Evolutionary conservation across 306 rosid species (phyloP).

Genomic region (Coriaria nepalensis): DNA sequence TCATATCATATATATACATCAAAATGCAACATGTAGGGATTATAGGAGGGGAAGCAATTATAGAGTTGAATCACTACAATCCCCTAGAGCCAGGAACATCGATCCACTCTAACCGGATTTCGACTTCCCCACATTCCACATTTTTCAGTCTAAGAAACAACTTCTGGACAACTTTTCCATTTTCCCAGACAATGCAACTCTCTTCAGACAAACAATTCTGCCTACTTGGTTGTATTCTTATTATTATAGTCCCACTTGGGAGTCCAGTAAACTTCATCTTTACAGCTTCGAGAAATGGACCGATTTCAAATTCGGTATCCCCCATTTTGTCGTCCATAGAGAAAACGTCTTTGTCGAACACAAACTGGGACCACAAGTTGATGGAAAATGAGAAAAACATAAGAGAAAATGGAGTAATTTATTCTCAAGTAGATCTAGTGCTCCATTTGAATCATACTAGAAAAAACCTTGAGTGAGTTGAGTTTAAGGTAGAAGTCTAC

Average conservation of each 20-base stretch:
- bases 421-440: neutral
- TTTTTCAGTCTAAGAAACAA: slow-evolving; percentile 36
- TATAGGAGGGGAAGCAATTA: too few species aligned
- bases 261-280: slow-evolving; percentile 21
- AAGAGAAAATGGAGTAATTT: neutral
- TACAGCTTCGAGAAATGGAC: slow-evolving; percentile 28
- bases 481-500: neutral
- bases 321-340: slow-evolving; percentile 57
- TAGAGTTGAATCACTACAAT: slow-evolving; percentile 1
- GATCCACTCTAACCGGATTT: slow-evolving; percentile 55
- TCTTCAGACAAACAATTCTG: slow-evolving; percentile 43
- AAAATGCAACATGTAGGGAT: too few species aligned
- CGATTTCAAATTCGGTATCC: slow-evolving; percentile 36
- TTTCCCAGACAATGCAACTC: slow-evolving; percentile 18
- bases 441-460: slow-evolving; percentile 4
- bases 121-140: slow-evolving; percentile 50
- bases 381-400: neutral
- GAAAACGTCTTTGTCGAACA: slow-evolving; percentile 49
- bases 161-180: slow-evolving; percentile 39
- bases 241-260: slow-evolving; percentile 31
- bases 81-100: slow-evolving; percentile 43
- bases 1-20: too few species aligned
- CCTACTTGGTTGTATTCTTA: slow-evolving; percentile 36
- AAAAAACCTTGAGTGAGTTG: neutral
- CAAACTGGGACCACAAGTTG: slow-evolving; percentile 23